Evolutionary conservation across 1,284 basidiomycete genomes (phyloP), one percentile per base, ranked within the genome.

Genomic region (Neonothopanus nambi): DNA sequence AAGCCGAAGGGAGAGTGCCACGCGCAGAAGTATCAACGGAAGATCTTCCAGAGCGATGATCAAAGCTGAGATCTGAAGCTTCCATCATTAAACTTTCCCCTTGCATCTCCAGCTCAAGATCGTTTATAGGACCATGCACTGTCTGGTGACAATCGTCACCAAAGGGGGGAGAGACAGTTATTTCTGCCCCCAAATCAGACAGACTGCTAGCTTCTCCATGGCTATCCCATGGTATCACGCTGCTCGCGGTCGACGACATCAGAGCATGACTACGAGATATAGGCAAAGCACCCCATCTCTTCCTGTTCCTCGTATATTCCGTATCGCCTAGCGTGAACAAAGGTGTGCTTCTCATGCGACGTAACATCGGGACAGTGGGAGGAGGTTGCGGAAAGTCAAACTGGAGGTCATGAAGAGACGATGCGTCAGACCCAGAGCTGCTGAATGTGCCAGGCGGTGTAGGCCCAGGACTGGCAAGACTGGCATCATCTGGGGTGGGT

Each of bases 341-440:
- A 21, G 72, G 75, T 17, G 72, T 71, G 58, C 74, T 77, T 48
- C 68, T 71, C 69, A 77, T 74, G 33, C 71, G 69, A 18, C 74
- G 69, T 18, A 77, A 63, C 17, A 67, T 62, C 8, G 73, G 71
- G 56, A 67, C 70, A 15, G 69, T 68, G 13, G 74, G 69, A 17
- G 74, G 73, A 3, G 76, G 75, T 49, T 70, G 67, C 1, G 75
- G 76, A 56, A 78, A 78, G 48, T 71, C 70, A 35, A 68, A 67
- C 47, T 69, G 67, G 35, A 70, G 56, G 38, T 67, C 64, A 28
- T 69, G 64, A 41, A 67, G 65, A 4, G 71, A 73, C 17, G 70
- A 69, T 20, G 56, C 59, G 41, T 66, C 67, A 6, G 68, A 69
- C 37, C 68, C 69, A 7, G 70, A 67, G 45, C 68, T 68, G 43